Percentiles rank a stretch among this genome's conserved stretches.
Evolutionary conservation across 2,329 filamentous ascomycete species (phyloP).

Genomic region (Aspergillus aculeatinus): DNA sequence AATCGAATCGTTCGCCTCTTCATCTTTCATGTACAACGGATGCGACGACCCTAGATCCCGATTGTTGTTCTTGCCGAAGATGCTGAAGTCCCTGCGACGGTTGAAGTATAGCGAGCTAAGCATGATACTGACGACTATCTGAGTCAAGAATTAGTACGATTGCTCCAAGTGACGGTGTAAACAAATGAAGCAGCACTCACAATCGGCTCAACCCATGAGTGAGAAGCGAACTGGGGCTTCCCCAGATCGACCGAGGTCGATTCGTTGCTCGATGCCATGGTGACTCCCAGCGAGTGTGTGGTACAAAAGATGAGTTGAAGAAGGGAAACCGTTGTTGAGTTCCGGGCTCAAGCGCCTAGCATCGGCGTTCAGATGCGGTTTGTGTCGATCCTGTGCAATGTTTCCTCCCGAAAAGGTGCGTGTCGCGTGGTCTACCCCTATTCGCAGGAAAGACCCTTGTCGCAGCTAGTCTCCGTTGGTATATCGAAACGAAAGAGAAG

Average conservation of each 20-base stretch:
- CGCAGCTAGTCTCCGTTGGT: not conserved
- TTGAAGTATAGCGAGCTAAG: conserved; percentile 51
- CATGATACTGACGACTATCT: conserved; percentile 54
- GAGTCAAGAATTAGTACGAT: not conserved
- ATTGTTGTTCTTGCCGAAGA: conserved; percentile 33
- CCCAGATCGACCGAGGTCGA: conserved; percentile 26
- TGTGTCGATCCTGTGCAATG: not conserved
- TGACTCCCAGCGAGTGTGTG: not conserved
- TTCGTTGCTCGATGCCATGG: not conserved
- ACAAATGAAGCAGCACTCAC: conserved; percentile 22
- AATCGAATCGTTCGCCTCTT: conserved; percentile 4
- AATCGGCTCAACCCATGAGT: conserved; percentile 37
- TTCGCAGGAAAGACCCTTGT: not conserved
- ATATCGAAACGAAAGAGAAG: not conserved
- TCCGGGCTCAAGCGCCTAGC: not conserved
- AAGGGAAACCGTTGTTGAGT: not conserved
- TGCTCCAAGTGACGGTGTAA: not conserved
- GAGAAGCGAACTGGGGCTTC: conserved; percentile 37
- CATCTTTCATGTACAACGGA: conserved; percentile 5
- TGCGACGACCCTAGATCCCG: conserved; percentile 2
- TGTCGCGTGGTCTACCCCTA: conserved; percentile 3
- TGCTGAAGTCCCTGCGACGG: conserved; percentile 45
- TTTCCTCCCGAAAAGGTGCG: not conserved
- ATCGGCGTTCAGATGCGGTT: not conserved
- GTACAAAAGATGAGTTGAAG: not conserved